Evolutionary conservation across 2,329 filamentous ascomycete genomes (phyloP).

Genomic region (Aspergillus tanneri): DNA sequence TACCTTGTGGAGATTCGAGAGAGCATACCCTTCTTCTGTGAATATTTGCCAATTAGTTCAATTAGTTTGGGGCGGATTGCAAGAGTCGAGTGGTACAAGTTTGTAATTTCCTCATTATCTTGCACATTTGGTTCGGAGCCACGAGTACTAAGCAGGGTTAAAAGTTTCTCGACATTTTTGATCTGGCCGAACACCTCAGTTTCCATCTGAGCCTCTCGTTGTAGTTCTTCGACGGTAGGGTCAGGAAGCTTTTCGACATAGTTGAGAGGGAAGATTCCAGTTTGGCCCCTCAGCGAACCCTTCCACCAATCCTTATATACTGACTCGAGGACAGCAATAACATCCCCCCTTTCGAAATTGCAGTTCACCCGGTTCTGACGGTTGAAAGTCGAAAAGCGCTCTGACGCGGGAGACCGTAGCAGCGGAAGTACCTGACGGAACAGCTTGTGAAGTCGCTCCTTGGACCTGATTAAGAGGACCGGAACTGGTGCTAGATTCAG

Average conservation of each 20-base stretch:
- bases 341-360: constrained; percentile 95
- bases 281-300: constrained; percentile 88
- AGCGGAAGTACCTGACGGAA: constrained; percentile 82
- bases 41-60: constrained; percentile 97
- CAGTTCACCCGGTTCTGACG: constrained; percentile 89
- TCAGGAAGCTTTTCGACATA: constrained; percentile 98
- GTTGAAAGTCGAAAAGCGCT: constrained; percentile 90
- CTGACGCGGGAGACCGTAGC: constrained; percentile 93
- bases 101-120: constrained; percentile 95
- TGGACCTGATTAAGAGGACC: constrained; percentile 37
- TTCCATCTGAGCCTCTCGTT: constrained; percentile 95
- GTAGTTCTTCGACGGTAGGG: constrained; percentile 88
- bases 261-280: constrained; percentile 96
- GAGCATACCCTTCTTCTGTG: constrained; percentile 86
- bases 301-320: constrained; percentile 99
- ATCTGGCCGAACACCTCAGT: constrained; percentile 74
- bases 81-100: constrained; percentile 85
- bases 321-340: constrained; percentile 94
- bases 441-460: constrained; percentile 54
- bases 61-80: constrained; percentile 96
- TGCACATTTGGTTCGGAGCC: constrained; percentile 76
- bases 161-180: constrained; percentile 74
- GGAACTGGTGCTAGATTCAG: constrained; percentile 39
- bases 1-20: neutral
- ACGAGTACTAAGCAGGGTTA: constrained; percentile 87